These are phyloP conservation scores for Hawksworthiomyces lignivorus DNA, from an alignment of 2,329 filamentous ascomycete genomes.

Conservation along the genomic window DNA sequence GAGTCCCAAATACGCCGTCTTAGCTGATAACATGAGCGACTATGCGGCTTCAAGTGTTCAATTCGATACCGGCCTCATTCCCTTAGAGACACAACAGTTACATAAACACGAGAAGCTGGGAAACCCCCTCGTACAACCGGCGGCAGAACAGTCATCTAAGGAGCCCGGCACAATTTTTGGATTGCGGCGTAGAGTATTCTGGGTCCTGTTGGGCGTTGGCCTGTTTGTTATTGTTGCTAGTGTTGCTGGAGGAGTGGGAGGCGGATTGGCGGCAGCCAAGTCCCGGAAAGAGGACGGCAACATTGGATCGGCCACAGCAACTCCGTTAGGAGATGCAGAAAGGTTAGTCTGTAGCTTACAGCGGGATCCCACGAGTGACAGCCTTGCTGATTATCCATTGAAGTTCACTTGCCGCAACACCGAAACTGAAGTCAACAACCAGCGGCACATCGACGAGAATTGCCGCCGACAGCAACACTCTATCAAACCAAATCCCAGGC, in stretches of 20 bases:
- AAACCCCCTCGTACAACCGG: not conserved
- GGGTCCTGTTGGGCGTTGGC: slow-evolving; percentile 12
- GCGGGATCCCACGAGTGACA: too few relatives aligned
- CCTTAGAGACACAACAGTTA: not conserved
- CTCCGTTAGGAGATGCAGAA: not conserved
- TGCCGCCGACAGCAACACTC: too few relatives aligned
- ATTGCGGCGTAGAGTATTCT: slow-evolving; percentile 15
- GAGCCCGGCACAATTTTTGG: slow-evolving; percentile 15
- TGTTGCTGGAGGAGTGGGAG: slow-evolving; percentile 20
- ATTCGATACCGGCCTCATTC: slow-evolving; percentile 2
- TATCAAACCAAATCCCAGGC: too few relatives aligned
- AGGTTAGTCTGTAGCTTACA: not conserved
- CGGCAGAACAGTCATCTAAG: not conserved
- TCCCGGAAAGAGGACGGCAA: slow-evolving; percentile 1
- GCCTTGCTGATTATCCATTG: too few relatives aligned
- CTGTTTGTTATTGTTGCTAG: slow-evolving; percentile 17
- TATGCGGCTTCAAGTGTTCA: slow-evolving; percentile 4
- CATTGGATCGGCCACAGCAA: not conserved
- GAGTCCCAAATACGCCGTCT: slow-evolving; percentile 17
- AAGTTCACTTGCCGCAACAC: too few relatives aligned
- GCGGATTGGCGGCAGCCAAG: slow-evolving; percentile 10
- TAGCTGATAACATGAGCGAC: slow-evolving; percentile 17
- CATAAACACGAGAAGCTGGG: not conserved
- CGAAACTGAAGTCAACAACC: too few relatives aligned
- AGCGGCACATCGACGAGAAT: too few relatives aligned